These are phyloP conservation scores for Priceomyces fermenticarens DNA, from an alignment of 805 yeast species.

Conservation along the genomic window DNA sequence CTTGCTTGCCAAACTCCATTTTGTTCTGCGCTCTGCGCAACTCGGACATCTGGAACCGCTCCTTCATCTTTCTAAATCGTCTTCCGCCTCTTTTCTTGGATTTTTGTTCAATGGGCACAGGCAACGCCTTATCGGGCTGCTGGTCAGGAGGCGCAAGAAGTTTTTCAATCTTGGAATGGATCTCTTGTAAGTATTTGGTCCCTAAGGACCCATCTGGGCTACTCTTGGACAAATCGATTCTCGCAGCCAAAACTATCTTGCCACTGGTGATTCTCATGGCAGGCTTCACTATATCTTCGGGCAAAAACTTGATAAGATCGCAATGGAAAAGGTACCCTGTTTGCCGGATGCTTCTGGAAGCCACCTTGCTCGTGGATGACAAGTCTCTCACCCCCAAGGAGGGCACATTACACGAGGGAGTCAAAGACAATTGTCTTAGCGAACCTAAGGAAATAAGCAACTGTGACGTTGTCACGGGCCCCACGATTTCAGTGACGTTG, in stretches of 20 bases:
- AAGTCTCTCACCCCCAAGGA: constrained; percentile 60
- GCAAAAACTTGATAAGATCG: constrained; percentile 56
- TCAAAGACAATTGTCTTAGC: constrained; percentile 54
- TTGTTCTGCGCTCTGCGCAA: constrained; percentile 79
- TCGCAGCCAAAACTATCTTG: constrained; percentile 75
- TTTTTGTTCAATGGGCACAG: constrained; percentile 69
- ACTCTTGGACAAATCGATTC: constrained; percentile 61
- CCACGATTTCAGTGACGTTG: constrained; percentile 69
- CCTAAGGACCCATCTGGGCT: constrained; percentile 55
- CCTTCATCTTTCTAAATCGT: constrained; percentile 73
- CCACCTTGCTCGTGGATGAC: constrained; percentile 23
- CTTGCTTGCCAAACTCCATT: constrained; percentile 77
- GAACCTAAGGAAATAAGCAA: constrained; percentile 71
- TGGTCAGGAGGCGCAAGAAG: constrained; percentile 75
- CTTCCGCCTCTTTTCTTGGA: constrained; percentile 87
- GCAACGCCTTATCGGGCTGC: constrained; percentile 57
- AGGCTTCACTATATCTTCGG: constrained; percentile 58
- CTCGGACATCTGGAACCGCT: constrained; percentile 78
- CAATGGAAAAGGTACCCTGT: constrained; percentile 68
- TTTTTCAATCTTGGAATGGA: constrained; percentile 63
- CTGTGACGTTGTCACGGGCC: constrained; percentile 70
- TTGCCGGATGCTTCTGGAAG: constrained; percentile 48
- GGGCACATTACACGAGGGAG: constrained; percentile 83
- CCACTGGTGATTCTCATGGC: constrained; percentile 79
- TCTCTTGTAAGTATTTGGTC: constrained; percentile 53